Evolutionary conservation across 176 grass and related monocot species (phyloP).

Genomic region (Avena insularis): DNA sequence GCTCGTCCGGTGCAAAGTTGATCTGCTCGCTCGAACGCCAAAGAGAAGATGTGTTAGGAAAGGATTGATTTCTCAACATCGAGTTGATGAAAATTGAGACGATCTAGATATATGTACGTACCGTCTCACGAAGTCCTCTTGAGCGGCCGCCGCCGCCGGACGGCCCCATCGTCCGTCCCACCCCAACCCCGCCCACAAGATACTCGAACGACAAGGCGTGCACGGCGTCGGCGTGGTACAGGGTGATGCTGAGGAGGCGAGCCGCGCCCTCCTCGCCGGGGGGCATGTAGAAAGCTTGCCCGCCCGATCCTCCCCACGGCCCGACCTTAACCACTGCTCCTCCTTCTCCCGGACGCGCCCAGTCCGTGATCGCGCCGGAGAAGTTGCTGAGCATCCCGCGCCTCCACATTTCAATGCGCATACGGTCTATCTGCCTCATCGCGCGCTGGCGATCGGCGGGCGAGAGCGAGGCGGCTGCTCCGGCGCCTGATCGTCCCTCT

Average conservation of each 20-base stretch:
- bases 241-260: not conserved
- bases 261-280: not conserved
- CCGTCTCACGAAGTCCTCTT: too few species aligned
- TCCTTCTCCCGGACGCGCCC: not conserved
- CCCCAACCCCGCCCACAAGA: not conserved
- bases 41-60: too few species aligned
- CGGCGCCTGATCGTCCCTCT: too few species aligned
- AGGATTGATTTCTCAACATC: too few species aligned
- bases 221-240: conserved; percentile 33
- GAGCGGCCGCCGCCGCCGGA: too few species aligned
- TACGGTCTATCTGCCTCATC: too few species aligned
- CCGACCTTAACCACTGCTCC: conserved; percentile 17
- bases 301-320: conserved; percentile 43
- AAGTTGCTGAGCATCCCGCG: not conserved
- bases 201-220: conserved; percentile 24
- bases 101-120: too few species aligned
- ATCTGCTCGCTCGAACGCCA: not conserved
- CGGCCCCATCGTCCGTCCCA: not conserved
- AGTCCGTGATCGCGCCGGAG: conserved; percentile 1
- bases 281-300: not conserved
- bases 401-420: not conserved
- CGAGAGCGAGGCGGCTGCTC: too few species aligned
- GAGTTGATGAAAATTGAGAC: too few species aligned
- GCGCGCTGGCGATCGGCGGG: too few species aligned
- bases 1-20: not conserved